Base-by-base conservation (phyloP, 176 grass and related monocot genomes). In the Hsuehochloa calcarea region DNA sequence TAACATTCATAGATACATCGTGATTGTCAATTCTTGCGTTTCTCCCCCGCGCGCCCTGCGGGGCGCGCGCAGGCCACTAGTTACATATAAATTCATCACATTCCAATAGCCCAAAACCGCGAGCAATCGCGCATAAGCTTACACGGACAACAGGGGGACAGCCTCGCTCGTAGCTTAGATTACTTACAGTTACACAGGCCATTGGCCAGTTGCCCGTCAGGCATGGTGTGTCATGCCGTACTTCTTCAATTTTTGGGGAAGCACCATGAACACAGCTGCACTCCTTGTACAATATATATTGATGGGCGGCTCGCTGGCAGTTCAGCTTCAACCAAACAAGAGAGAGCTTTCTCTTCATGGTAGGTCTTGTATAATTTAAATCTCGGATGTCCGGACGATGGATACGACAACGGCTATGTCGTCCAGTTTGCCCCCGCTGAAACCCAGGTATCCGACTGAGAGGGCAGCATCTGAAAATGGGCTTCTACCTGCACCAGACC, bases 381-480 rank as follows among this genome's bases (percentile, higher is more conserved):
- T 77, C 59, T 90, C 65, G 0, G 85, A 85, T 85, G 78, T 83
- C 59, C 86, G 65, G 37, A 95, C 89, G 20, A 92, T 75, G 54
- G 91, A 98, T 29, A 95, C 91, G 35, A 95, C 77, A 2, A 83
- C 47, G 6, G 91, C 89, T 34, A 90, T 92, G 74, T 95, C 93
- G 65, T 95, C 91, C 20, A 98, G 78, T 89, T 98, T 95, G 23
- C 96, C 96, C 65, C 96, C 91, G 15, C 85, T 90, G 80, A 85
- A 95, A 27, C 85, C 75, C 31, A 89, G 87, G 80, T 98, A 98
- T 22, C 96, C 91, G 0, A 86, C 83, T 14, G 81, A 65, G 44
- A 93, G 82, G 47, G 95, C 93, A 3, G 95, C 91, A 85, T 98
- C 95, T 9, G 93, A 92, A 89, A 98, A 98, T 14, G 95, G 95